A percentile compares a stretch with the other conserved stretches of the same genome.
phyloP scores from a whole-genome alignment of 2,329 filamentous ascomycete species.

The Neofusicoccum cordaticola region DNA sequence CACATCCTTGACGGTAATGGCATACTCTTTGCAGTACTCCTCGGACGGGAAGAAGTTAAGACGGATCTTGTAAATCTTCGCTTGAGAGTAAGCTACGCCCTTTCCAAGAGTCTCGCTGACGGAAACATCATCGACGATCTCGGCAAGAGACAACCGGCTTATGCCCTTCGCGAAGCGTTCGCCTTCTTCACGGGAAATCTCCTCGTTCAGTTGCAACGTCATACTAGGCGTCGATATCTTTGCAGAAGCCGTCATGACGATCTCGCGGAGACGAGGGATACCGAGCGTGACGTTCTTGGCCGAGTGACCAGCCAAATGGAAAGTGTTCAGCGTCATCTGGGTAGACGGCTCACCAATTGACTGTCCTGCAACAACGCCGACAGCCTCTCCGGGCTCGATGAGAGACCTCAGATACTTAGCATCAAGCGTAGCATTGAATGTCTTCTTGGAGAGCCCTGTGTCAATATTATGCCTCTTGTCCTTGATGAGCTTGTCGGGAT shows the following conservation, averaged over 20 bases:
- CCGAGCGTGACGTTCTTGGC: constrained; percentile 98
- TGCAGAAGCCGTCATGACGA: constrained; percentile 93
- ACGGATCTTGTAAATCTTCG: constrained; percentile 81
- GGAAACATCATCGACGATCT: constrained; percentile 76
- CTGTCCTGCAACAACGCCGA: constrained; percentile 94
- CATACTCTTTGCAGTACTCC: constrained; percentile 84
- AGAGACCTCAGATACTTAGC: constrained; percentile 91
- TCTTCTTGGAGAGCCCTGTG: constrained; percentile 58
- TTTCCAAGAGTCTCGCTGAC: constrained; percentile 77
- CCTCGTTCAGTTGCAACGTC: constrained; percentile 75
- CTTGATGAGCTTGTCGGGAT: constrained; percentile 60
- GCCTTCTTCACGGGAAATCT: constrained; percentile 65
- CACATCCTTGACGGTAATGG: constrained; percentile 75
- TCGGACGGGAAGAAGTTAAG: constrained; percentile 79
- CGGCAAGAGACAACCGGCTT: constrained; percentile 77
- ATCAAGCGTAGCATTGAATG: constrained; percentile 79
- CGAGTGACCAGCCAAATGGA: constrained; percentile 97
- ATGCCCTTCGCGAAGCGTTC: constrained; percentile 89
- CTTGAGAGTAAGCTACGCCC: constrained; percentile 65
- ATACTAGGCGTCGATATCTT: constrained; percentile 88
- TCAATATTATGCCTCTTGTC: constrained; percentile 56
- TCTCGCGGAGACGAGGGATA: constrained; percentile 95
- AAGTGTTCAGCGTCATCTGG: constrained; percentile 99
- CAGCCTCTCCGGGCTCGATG: constrained; percentile 91
- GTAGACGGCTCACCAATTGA: constrained; percentile 96